Percentiles rank a stretch among this genome's conserved stretches.
Conservation (phyloP, 106 monocot species). For the Acanthochlamys bracteata region DNA sequence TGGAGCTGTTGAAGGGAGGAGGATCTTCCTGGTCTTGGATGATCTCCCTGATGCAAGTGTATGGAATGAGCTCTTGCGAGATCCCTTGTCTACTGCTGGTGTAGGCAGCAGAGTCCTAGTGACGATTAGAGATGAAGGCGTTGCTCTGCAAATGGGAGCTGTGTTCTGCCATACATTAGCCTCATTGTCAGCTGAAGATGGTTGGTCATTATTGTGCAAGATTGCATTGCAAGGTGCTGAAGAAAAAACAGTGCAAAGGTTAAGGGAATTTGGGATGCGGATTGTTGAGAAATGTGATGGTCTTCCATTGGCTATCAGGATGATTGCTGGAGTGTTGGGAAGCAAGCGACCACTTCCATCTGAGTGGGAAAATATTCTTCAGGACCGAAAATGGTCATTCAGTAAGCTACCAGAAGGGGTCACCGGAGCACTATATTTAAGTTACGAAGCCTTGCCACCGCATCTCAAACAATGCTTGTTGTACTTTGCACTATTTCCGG, state of each 20-base stretch:
- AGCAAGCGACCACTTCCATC: not conserved
- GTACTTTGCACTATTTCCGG: constrained; percentile 29
- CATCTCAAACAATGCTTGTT: constrained; percentile 37
- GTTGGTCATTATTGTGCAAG: constrained; percentile 5
- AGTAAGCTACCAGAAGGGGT: constrained; percentile 6
- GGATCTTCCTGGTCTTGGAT: constrained; percentile 38
- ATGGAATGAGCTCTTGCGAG: constrained; percentile 29
- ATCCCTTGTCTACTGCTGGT: constrained; percentile 10
- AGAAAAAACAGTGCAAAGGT: not conserved
- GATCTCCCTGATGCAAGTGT: constrained; percentile 27
- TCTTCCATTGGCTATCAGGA: constrained; percentile 22
- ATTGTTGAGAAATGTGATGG: constrained; percentile 11
- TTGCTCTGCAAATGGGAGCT: constrained; percentile 24
- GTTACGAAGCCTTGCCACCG: constrained; percentile 26
- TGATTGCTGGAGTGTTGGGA: constrained; percentile 7
- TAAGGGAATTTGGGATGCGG: constrained; percentile 1
- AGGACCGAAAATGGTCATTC: constrained; percentile 16
- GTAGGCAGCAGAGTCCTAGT: constrained; percentile 25
- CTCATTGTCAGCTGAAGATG: constrained; percentile 9
- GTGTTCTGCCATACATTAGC: constrained; percentile 13
- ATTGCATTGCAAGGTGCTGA: not conserved
- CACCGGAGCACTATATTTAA: constrained; percentile 15
- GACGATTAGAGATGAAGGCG: constrained; percentile 23
- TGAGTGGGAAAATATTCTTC: constrained; percentile 16
- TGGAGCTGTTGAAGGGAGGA: constrained; percentile 10